Base-by-base conservation (phyloP, 192 early-diverging fungal genomes). In the Thamnidium elegans region DNA sequence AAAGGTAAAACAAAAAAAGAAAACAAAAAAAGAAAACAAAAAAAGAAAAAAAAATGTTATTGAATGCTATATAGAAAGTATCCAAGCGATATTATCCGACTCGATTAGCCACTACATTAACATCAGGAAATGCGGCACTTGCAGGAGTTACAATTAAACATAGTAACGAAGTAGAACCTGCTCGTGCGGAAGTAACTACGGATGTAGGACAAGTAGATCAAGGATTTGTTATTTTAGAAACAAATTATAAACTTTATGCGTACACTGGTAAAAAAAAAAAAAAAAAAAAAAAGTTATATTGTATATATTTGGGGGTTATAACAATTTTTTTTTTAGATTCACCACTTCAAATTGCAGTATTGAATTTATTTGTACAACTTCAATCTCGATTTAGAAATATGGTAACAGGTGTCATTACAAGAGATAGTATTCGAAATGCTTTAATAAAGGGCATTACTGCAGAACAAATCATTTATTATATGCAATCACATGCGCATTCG, bases 191-290 rank as follows among this genome's bases (percentile, higher is more conserved):
- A 5, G 77, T 71, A 42, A 68, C 60, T 3, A 70, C 58, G 32
- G 75, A 77, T n/a, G 74, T 70, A 23, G 77, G 77, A 52, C n/a
- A 56, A 39, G 43, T 59, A 3, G 79, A 86, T 11, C 77, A 82
- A 26, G 94, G 94, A 23, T 99, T 88, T 71, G 89, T 99, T 63
- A 86, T 99, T 20, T 64, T 99, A 13, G 96, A 99, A 67, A 99
- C 96, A 1, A 99, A 99, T 74, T 97, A 91, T 66, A 81, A 89
- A 13, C 63, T 99, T 10, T 99, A 99, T 70, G 95, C 96, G 0
- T 99, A 96, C 72, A 97, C 95, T 45, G 77, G 88, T 89, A 74
- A 39, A 4, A n/a, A 2, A 36, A 13, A 30, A 47, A 51, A 15
- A 11, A 21, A 19, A 3, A 32, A 7, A n/a, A 1, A 9, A 48